Percentiles rank a stretch among this genome's conserved stretches.
Evolutionary conservation across 164 flowering plant genomes (phyloP).

Genomic region (Dillenia turbinata): DNA sequence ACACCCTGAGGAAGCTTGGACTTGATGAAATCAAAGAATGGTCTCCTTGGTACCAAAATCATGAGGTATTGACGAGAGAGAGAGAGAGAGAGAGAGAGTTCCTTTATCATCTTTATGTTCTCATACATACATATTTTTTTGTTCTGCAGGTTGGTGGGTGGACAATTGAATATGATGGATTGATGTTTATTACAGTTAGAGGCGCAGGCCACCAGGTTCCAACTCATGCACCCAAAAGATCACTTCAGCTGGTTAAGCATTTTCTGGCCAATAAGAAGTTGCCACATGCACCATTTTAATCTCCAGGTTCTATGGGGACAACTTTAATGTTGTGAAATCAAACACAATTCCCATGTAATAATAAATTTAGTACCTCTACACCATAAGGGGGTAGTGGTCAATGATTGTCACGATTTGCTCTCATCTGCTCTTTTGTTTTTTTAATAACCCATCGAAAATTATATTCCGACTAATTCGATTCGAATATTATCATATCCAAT

Average conservation of each 20-base stretch:
- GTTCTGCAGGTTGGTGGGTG: conserved; percentile 65
- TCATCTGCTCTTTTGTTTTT: too few relatives aligned
- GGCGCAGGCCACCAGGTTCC: conserved; percentile 88
- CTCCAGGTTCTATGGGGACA: too few relatives aligned
- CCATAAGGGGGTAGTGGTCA: too few relatives aligned
- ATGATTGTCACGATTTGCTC: too few relatives aligned
- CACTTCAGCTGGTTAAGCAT: conserved; percentile 41
- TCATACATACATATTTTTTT: neutral
- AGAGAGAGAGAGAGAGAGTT: too few relatives aligned
- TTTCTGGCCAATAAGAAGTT: conserved; percentile 41
- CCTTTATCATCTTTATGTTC: neutral
- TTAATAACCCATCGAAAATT: too few relatives aligned
- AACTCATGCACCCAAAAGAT: conserved; percentile 39
- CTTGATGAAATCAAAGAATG: conserved; percentile 44
- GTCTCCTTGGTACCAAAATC: conserved; percentile 55
- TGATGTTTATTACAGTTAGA: conserved; percentile 57
- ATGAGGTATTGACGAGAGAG: conserved; percentile 32
- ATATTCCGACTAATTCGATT: too few relatives aligned
- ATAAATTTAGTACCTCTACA: too few relatives aligned
- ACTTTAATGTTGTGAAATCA: too few relatives aligned
- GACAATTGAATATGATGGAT: conserved; percentile 57
- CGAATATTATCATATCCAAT: too few relatives aligned
- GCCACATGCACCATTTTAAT: conserved; percentile 37
- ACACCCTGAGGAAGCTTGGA: conserved; percentile 41
- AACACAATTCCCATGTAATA: too few relatives aligned